phyloP scores from a whole-genome alignment of 257 asterid species.

The Leptodermis oblonga region DNA sequence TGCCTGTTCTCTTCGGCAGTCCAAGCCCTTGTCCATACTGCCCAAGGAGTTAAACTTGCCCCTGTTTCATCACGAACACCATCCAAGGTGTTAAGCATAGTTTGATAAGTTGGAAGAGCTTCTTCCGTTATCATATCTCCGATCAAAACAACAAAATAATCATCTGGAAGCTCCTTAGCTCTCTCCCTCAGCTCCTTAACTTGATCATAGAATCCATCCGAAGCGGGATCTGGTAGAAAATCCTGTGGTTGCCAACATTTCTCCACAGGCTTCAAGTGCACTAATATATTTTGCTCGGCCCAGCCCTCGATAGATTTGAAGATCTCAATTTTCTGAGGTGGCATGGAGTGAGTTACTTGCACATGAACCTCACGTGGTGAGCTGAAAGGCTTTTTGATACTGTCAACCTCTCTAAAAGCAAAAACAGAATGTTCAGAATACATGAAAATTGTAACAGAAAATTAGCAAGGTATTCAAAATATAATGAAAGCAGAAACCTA shows the following conservation, averaged over 20 bases:
- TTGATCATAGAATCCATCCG: conserved; percentile 70
- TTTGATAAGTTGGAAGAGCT: conserved; percentile 87
- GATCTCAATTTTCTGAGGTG: conserved; percentile 69
- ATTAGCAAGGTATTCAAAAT: not conserved
- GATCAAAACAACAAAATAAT: conserved; percentile 64
- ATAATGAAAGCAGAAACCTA: not conserved
- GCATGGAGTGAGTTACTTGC: conserved; percentile 82
- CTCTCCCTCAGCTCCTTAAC: conserved; percentile 62
- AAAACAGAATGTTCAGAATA: conserved; percentile 1
- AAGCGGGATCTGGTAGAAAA: conserved; percentile 75
- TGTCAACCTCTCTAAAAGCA: conserved; percentile 45
- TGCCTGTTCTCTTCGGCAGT: conserved; percentile 88
- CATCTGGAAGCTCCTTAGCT: conserved; percentile 75
- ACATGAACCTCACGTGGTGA: conserved; percentile 64
- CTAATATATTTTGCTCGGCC: conserved; percentile 59
- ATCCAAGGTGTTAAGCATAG: conserved; percentile 78
- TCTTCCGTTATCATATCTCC: conserved; percentile 93
- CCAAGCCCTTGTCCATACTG: conserved; percentile 87
- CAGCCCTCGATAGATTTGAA: conserved; percentile 61
- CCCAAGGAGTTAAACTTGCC: conserved; percentile 83
- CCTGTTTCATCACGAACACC: conserved; percentile 88
- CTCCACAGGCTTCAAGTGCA: conserved; percentile 79
- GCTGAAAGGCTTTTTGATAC: conserved; percentile 47
- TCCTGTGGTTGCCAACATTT: conserved; percentile 90
- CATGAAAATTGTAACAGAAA: not conserved